Percentiles rank a stretch among this genome's conserved stretches.
Evolutionary conservation across 2,329 filamentous ascomycete genomes (phyloP).

Genomic region (Onygena corvina): DNA sequence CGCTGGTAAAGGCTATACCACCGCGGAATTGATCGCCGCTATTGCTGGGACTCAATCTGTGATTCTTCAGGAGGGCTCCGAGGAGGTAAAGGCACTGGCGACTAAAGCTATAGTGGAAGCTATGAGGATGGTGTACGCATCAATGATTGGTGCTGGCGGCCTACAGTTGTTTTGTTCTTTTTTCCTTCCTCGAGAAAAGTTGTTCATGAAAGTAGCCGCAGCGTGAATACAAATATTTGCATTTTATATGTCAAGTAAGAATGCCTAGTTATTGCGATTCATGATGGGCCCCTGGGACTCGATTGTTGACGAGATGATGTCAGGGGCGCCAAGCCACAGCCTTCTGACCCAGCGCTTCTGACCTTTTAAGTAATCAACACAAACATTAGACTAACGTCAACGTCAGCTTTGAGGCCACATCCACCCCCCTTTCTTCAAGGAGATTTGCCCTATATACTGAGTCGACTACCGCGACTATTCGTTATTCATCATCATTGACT

Average conservation of each 20-base stretch:
- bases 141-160: conserved; percentile 19
- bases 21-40: conserved; percentile 22
- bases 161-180: conserved; percentile 15
- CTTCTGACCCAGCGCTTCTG: background rate
- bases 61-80: conserved; percentile 22
- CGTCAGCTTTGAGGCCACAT: background rate
- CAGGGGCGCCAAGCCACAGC: conserved; percentile 3
- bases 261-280: too few species aligned
- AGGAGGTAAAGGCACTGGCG: conserved; percentile 19
- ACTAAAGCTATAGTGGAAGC: conserved; percentile 22
- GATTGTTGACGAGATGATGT: background rate
- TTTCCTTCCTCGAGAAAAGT: conserved; percentile 5
- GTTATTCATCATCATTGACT: background rate
- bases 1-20: conserved; percentile 18
- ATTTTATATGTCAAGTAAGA: too few species aligned
- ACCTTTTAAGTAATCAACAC: background rate
- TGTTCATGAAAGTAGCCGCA: conserved; percentile 4
- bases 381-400: too few species aligned
- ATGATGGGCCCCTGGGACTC: background rate
- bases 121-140: conserved; percentile 22
- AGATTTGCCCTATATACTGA: background rate
- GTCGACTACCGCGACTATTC: background rate
- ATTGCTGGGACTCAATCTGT: conserved; percentile 26
- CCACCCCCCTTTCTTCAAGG: background rate
- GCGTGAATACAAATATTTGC: background rate